phyloP scores from a whole-genome alignment of 768 basidiomycete genomes.

The Tylopilus sp. region DNA sequence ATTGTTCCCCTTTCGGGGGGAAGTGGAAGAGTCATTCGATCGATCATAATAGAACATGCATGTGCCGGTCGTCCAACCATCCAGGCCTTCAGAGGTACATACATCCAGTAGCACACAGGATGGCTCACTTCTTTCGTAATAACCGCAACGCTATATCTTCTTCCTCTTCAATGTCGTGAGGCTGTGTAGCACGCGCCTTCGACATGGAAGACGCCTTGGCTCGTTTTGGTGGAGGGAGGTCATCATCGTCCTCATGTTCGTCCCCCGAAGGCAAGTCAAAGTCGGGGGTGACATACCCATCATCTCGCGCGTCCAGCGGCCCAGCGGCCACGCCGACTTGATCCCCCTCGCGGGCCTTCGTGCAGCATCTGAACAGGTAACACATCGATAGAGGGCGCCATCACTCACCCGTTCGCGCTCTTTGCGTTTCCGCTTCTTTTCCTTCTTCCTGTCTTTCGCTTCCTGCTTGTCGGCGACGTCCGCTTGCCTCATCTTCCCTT shows the following conservation, averaged over 20 bases:
- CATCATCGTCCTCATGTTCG: conserved; percentile 28
- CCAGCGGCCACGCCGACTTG: conserved; percentile 28
- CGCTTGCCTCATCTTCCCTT: conserved; percentile 62
- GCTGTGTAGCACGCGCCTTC: conserved; percentile 21
- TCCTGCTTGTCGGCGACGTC: conserved; percentile 78
- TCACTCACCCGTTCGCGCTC: conserved; percentile 53
- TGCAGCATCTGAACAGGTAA: not conserved
- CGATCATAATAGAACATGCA: not conserved
- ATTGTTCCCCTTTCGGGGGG: too few relatives aligned
- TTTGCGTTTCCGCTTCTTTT: conserved; percentile 92
- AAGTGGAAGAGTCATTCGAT: not conserved
- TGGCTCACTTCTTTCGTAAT: conserved; percentile 35
- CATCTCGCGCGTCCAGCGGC: conserved; percentile 48
- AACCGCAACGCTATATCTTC: conserved; percentile 65
- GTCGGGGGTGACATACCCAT: conserved; percentile 70
- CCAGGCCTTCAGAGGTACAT: not conserved
- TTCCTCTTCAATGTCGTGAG: conserved; percentile 46
- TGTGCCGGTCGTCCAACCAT: not conserved
- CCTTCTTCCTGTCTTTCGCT: conserved; percentile 82
- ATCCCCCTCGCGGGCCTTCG: conserved; percentile 26
- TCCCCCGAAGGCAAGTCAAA: conserved; percentile 51
- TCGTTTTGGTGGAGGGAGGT: conserved; percentile 32
- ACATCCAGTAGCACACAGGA: conserved; percentile 5
- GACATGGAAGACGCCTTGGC: conserved; percentile 22
- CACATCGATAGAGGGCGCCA: not conserved